Base-by-base conservation (phyloP, 345 rosid species). In the Brassica incana region DNA sequence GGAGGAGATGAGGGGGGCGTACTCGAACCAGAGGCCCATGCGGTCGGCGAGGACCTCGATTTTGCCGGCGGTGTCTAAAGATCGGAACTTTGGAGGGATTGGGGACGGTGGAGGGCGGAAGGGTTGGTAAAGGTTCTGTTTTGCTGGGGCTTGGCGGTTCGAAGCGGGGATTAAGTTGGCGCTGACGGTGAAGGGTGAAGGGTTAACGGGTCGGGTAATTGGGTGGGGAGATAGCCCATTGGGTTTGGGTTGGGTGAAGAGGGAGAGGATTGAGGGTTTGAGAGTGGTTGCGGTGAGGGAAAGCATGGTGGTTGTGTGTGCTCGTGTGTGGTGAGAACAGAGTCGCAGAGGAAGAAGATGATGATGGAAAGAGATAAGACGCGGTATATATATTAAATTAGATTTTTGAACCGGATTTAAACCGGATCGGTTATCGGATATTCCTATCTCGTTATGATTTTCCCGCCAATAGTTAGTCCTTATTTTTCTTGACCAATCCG, bases 71-170 rank as follows among this genome's bases (percentile, higher is more conserved):
- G 78, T 6, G 84, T 92, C 99, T 59, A 95, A 95, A 32, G 89
- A 76, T 54, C 86, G 85, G 89, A 78, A 92, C 6, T 90, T 50
- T 0, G 87, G 10, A 8, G 99, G 99, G 8, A 95, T 68, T n/a
- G 93, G 93, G 20, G 97, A 84, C 1, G 95, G 93, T 0, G 99
- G 98, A 16, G 99, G 99, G 27, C 92, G 85, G 84, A 92, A 95
- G 8, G 99, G 97, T 63, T 92, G 99, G 78, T 92, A 95, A 30
- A 87, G 80, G 33, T 86, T 83, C 43, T 77, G 88, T 45, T 81
- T 71, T 1, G 80, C 6, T 5, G 62, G 71, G 74, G 87, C 73
- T 62, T 85, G 73, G 9, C 85, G 30, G 85, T 16, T 61, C 27
- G 80, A 61, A 81, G 71, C 0, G 71, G 93, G 78, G 8, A 86